Percentiles rank a stretch among this genome's conserved stretches.
Conservation (phyloP, 352 stramenopile genomes). For the Plasmopara halstedii region DNA sequence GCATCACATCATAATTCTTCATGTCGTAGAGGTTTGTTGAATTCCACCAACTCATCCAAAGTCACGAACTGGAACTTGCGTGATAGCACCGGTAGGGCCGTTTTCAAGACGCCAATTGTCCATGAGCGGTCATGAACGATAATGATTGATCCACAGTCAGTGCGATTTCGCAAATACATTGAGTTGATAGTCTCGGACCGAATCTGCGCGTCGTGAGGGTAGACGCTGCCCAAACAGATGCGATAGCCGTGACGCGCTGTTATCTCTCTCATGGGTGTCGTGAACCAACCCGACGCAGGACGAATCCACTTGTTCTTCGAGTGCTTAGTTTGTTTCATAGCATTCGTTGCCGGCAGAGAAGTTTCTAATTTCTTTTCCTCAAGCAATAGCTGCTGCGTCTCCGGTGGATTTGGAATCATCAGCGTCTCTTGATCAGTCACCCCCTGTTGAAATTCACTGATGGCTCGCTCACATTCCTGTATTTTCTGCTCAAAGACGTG, state of each 20-base stretch:
- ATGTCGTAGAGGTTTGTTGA: constrained; percentile 11
- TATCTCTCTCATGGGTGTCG: constrained; percentile 66
- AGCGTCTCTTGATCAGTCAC: neutral
- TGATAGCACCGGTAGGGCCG: constrained; percentile 44
- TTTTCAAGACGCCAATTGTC: constrained; percentile 64
- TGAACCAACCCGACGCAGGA: constrained; percentile 83
- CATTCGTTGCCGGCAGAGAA: neutral
- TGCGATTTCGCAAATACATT: constrained; percentile 43
- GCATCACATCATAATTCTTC: constrained; percentile 17
- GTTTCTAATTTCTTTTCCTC: constrained; percentile 6
- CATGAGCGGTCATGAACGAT: constrained; percentile 80
- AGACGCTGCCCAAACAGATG: constrained; percentile 81
- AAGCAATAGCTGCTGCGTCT: constrained; percentile 19
- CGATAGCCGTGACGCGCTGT: constrained; percentile 67
- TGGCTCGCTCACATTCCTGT: constrained; percentile 62
- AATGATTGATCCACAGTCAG: constrained; percentile 62
- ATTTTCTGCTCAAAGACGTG: constrained; percentile 81
- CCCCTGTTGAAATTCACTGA: constrained; percentile 33
- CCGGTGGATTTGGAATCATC: neutral
- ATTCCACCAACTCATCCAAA: constrained; percentile 48
- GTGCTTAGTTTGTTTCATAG: neutral
- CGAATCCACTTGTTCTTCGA: constrained; percentile 52
- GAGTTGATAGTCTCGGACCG: constrained; percentile 60
- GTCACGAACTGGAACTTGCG: constrained; percentile 56
- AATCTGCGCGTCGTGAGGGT: constrained; percentile 83